Base-by-base conservation (phyloP, 768 basidiomycete species). In the Rhodocollybia butyracea region DNA sequence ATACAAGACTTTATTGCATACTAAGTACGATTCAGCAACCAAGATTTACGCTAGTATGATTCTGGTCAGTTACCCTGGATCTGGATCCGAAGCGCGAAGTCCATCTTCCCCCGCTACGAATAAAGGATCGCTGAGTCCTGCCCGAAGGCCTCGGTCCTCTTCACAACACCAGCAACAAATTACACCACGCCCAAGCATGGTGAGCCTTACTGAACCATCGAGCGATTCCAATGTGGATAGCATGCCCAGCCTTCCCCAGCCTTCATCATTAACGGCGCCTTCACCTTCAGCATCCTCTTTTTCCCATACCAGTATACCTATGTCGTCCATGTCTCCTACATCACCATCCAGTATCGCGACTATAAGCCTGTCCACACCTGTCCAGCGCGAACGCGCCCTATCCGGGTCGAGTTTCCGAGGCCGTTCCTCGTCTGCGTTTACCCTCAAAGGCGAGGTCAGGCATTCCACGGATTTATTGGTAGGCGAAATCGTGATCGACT, bases 401-500 rank as follows among this genome's bases (percentile, higher is more conserved):
- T 54, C 53, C n/a, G 43, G 30, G 12, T 45, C 53, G 10, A 34
- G 22, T 22, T 38, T 57, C 29, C 65, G 77, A 29, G 74, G 74
- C 26, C 68, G 78, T 2, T 67, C 79, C 10, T 76, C 81, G 3
- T 82, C 85, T 8, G 81, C 79, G 29, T 87, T 89, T 62, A 85
- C 81, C 3, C 54, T 76, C 43, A 84, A 82, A 46, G 84, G 83
- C 38, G 85, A 85, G 61, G 76, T 86, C 55, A 78, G 76, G 54
- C 75, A 78, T 41, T 71, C 76, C n/a, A 77, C 79, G 50, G 91
- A 96, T 66, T 69, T 93, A 43, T 70, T 93, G 19, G 82, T 94
- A 17, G 82, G 82, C 2, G 94, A 96, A 69, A 65, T 94, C 29
- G 80, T 93, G 26, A 77, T 93, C 26, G 91, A 94, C 70, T 84